These are phyloP conservation scores for Gossypium herbaceum DNA, from an alignment of 345 rosid species.

Conservation along the genomic window DNA sequence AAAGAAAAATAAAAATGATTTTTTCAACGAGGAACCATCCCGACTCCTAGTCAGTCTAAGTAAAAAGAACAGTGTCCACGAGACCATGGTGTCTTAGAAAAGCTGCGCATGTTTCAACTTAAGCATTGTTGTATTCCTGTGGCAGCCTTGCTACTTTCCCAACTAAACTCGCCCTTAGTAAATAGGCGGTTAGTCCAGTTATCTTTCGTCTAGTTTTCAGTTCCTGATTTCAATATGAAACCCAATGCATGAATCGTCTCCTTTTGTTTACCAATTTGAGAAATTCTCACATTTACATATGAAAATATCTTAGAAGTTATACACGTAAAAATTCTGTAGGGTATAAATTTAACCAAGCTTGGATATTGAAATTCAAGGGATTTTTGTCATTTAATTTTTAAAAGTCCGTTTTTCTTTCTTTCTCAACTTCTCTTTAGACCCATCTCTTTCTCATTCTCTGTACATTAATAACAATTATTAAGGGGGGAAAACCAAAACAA, in stretches of 20 bases:
- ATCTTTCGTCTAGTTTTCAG: background rate
- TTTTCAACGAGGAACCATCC: background rate
- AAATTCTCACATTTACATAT: background rate
- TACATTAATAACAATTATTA: conserved; percentile 57
- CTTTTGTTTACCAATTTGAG: background rate
- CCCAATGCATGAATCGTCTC: background rate
- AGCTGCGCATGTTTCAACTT: background rate
- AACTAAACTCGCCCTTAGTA: background rate
- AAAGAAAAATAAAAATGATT: background rate
- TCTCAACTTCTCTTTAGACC: background rate
- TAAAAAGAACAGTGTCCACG: background rate
- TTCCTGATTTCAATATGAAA: background rate
- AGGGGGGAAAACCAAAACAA: conserved; percentile 5
- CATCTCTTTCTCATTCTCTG: conserved; percentile 27
- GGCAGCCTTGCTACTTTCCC: background rate
- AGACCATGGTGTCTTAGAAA: background rate
- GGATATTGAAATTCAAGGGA: conserved; percentile 2
- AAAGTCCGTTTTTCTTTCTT: background rate
- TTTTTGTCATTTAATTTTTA: background rate
- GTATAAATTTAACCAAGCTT: background rate
- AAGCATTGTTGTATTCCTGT: background rate
- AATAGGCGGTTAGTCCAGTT: background rate
- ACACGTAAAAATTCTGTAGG: background rate
- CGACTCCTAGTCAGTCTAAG: background rate
- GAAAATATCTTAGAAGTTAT: background rate